phyloP scores from a whole-genome alignment of 2,329 filamentous ascomycete genomes.

The Biscogniauxia mediterranea region DNA sequence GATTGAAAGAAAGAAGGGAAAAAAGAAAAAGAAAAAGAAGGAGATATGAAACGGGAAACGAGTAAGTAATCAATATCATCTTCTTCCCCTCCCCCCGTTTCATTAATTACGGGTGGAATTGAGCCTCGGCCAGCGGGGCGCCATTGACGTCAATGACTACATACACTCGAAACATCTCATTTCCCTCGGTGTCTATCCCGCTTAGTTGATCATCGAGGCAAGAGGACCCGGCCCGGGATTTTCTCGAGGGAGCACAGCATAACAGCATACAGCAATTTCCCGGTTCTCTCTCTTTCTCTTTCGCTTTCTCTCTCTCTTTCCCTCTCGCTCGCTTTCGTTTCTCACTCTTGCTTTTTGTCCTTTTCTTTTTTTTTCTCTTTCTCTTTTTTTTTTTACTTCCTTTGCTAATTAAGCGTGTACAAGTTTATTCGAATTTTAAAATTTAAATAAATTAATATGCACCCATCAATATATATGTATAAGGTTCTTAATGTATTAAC shows the following conservation, averaged over 20 bases:
- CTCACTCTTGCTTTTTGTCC: neutral
- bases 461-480: too few relatives aligned
- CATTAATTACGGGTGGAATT: too few relatives aligned
- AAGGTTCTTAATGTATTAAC: too few relatives aligned
- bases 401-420: too few relatives aligned
- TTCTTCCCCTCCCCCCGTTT: too few relatives aligned
- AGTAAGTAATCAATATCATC: neutral
- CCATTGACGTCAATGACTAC: constrained; percentile 22
- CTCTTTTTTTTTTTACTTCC: too few relatives aligned
- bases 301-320: neutral
- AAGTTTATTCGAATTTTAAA: too few relatives aligned
- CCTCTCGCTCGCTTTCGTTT: neutral
- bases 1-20: too few relatives aligned
- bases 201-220: neutral
- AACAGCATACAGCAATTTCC: neutral
- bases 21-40: neutral
- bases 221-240: neutral
- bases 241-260: neutral
- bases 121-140: constrained; percentile 3
- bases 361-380: too few relatives aligned
- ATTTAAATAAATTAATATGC: too few relatives aligned
- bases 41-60: neutral
- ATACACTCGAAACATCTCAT: constrained; percentile 3
- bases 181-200: neutral
- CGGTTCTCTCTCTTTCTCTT: neutral